A percentile compares a stretch with the other conserved stretches of the same genome.
Conservation (phyloP, 306 rosid genomes). For the Vachellia pachyceras region DNA sequence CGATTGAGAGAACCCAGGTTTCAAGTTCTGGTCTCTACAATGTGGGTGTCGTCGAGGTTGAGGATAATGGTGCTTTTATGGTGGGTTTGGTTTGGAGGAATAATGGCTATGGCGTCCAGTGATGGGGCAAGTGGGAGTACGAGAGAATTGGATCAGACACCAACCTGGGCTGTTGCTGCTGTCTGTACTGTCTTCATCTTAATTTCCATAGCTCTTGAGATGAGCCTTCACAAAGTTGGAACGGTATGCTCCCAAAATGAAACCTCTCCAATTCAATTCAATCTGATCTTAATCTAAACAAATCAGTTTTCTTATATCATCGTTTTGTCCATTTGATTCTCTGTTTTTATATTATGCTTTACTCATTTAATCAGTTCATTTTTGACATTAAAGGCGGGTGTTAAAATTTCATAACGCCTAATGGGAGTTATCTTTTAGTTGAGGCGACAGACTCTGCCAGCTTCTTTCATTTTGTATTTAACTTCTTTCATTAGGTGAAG, state of each 20-base stretch:
- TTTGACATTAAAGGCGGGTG: too few species aligned
- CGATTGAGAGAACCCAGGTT: background rate
- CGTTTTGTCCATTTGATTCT: too few species aligned
- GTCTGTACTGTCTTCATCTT: slow-evolving; percentile 82
- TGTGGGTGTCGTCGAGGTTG: slow-evolving; percentile 32
- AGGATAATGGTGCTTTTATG: slow-evolving; percentile 11
- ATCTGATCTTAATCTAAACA: background rate
- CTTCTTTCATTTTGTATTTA: too few species aligned
- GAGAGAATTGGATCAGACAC: slow-evolving; percentile 77
- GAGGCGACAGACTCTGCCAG: too few species aligned
- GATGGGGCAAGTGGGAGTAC: slow-evolving; percentile 38
- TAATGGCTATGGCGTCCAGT: slow-evolving; percentile 60
- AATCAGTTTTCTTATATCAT: background rate
- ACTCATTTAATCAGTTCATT: too few species aligned
- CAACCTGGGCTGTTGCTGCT: slow-evolving; percentile 93
- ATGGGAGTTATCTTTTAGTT: too few species aligned
- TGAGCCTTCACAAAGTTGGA: slow-evolving; percentile 77
- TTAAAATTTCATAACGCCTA: too few species aligned
- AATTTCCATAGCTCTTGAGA: slow-evolving; percentile 72
- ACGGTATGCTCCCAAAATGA: slow-evolving; percentile 47
- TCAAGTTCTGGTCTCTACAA: background rate
- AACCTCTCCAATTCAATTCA: background rate
- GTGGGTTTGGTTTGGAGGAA: slow-evolving; percentile 33
- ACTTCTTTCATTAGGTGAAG: too few species aligned
- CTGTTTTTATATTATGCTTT: too few species aligned